Evolutionary conservation across 192 early-diverging fungal species (phyloP), one percentile per base, ranked within the genome.

Genomic region (Umbelopsis ramanniana): DNA sequence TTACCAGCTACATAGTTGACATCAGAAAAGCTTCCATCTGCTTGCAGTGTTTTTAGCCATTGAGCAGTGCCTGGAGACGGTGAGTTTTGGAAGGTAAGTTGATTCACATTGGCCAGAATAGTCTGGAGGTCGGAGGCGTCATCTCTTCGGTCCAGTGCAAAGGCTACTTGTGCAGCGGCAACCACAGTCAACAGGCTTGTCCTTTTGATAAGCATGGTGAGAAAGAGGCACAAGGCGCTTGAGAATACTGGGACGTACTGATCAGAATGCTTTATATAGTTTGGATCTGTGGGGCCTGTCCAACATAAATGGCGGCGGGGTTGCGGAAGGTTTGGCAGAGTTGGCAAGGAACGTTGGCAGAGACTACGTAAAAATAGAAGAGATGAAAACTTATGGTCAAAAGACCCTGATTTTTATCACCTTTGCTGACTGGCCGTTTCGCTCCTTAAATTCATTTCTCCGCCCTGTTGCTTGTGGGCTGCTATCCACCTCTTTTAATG

Each of bases 1-100:
- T 47, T 46, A 68, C 67, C 67, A n/a, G 67, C 22, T 40, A 43
- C 43, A n/a, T 68, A 68, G 46, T 68, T 45, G 67, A 68, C 67
- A 33, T 68, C 67, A 15, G 67, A 68, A 22, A 68, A 68, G 6
- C 19, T 37, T 15, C 67, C 67, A 46, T 68, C 67, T 1, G 45
- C 5, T n/a, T 68, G 19, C 43, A 68, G 9, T 0, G 67, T 68
- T 48, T 24, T 15, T 6, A 68, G 46, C 67, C 67, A 68, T 23
- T 46, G 9, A 17, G 38, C 23, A n/a, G 67, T 68, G 0, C 5
- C 22, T 24, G 67, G 67, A 68, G 67, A 19, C 6, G 43, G 10
- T 8, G 14, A 7, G 15, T 9, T 5, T 46, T 19, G 6, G 26
- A 68, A 29, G 24, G 67, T 23, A 22, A 22, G 4, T 26, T 46